Conservation (phyloP, 2,329 filamentous ascomycete species). For the Dactylellina parvicollis region DNA sequence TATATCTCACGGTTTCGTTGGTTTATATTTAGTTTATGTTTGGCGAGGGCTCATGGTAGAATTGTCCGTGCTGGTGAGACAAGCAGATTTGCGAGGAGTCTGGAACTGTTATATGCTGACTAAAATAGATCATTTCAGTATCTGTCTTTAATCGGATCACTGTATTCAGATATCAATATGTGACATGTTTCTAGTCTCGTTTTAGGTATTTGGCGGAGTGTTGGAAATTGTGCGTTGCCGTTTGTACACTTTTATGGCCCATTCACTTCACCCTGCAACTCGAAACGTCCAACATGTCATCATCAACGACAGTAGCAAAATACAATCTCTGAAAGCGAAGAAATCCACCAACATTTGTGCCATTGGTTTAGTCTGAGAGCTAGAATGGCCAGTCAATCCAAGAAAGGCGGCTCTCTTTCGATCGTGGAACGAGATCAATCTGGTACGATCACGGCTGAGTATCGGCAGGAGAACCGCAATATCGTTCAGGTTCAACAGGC, state of each 20-base stretch:
- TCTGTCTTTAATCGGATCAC: no score
- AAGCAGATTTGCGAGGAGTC: no score
- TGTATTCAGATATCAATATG: no score
- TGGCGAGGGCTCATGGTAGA: no score
- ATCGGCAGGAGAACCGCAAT: slow-evolving; percentile 26
- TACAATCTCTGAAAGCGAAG: background rate
- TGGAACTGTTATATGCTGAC: no score
- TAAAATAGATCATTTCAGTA: no score
- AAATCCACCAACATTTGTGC: background rate
- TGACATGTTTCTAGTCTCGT: background rate
- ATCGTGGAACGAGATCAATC: slow-evolving; percentile 50
- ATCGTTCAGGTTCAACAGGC: slow-evolving; percentile 40
- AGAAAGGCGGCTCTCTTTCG: slow-evolving; percentile 11
- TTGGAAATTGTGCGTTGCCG: slow-evolving; percentile 49
- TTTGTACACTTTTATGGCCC: background rate
- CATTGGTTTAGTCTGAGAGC: background rate
- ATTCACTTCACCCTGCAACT: slow-evolving; percentile 4
- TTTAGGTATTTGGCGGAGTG: background rate
- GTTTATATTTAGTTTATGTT: background rate
- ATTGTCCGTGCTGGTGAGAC: no score
- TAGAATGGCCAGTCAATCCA: slow-evolving; percentile 23
- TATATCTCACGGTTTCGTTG: background rate
- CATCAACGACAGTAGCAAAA: slow-evolving; percentile 3
- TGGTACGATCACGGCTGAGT: slow-evolving; percentile 44
- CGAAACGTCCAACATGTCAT: slow-evolving; percentile 50